Conservation (phyloP, 805 yeast species). For the Wickerhamomyces chaumierensis region DNA sequence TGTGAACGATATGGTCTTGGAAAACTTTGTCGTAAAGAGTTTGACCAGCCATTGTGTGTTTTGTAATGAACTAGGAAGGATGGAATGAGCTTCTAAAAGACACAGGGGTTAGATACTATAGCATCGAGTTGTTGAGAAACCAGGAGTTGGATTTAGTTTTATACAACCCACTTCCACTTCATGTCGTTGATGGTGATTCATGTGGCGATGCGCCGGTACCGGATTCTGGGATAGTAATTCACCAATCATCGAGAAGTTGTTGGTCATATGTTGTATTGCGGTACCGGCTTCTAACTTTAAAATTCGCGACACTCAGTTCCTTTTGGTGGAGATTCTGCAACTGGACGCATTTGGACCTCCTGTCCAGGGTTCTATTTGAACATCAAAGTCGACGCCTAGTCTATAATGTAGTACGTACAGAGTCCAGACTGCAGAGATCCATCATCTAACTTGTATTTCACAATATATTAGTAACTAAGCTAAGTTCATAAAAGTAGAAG, state of each 20-base stretch:
- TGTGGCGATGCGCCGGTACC: constrained; percentile 5
- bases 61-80: background rate
- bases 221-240: background rate
- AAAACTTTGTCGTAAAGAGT: constrained; percentile 96
- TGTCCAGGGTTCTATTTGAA: too few relatives aligned
- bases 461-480: too few relatives aligned
- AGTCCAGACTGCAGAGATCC: too few relatives aligned
- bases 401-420: too few relatives aligned
- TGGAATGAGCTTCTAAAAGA: background rate
- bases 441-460: too few relatives aligned
- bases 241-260: background rate
- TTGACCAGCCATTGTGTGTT: constrained; percentile 7
- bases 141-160: background rate
- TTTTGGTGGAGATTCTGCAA: too few relatives aligned
- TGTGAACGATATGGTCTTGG: constrained; percentile 86
- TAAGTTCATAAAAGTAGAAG: too few relatives aligned
- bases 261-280: background rate
- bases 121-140: background rate
- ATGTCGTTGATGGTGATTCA: background rate
- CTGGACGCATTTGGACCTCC: too few relatives aligned
- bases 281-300: background rate
- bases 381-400: too few relatives aligned
- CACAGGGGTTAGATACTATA: too few relatives aligned
- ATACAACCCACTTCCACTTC: background rate
- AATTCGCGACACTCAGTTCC: too few relatives aligned